These are phyloP conservation scores for Grigorovia transvaalensis DNA, from an alignment of 805 yeast genomes.

Conservation along the genomic window DNA sequence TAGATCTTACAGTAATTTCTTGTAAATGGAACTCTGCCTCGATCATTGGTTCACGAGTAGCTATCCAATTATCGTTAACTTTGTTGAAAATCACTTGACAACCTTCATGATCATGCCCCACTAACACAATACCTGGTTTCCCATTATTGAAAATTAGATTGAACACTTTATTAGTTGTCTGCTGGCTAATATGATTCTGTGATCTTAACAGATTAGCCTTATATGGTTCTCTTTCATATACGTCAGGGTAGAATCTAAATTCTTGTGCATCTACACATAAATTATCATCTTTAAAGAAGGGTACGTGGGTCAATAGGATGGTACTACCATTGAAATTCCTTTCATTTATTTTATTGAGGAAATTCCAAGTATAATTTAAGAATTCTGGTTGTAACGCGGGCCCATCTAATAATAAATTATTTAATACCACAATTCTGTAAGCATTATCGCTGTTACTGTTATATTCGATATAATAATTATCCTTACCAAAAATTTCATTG, in stretches of 20 bases:
- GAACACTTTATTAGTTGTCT: slow-evolving; percentile 56
- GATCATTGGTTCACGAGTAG: slow-evolving; percentile 14
- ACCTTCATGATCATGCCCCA: slow-evolving; percentile 97
- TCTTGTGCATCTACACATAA: slow-evolving; percentile 82
- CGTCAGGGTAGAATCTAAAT: slow-evolving; percentile 45
- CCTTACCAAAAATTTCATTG: slow-evolving; percentile 64
- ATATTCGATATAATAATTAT: slow-evolving; percentile 72
- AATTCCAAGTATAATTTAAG: slow-evolving; percentile 57
- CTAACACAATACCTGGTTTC: slow-evolving; percentile 68
- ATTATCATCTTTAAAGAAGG: slow-evolving; percentile 74
- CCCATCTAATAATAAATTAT: slow-evolving; percentile 78
- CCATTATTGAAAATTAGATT: slow-evolving; percentile 57
- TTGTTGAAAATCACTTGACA: slow-evolving; percentile 62
- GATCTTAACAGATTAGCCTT: slow-evolving; percentile 64
- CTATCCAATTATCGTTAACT: slow-evolving; percentile 38
- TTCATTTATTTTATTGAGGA: slow-evolving; percentile 49
- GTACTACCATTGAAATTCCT: slow-evolving; percentile 66
- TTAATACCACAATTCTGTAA: slow-evolving; percentile 85
- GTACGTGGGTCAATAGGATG: slow-evolving; percentile 77
- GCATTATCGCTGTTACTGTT: slow-evolving; percentile 52
- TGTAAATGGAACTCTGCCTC: slow-evolving; percentile 32
- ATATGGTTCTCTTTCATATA: slow-evolving; percentile 49
- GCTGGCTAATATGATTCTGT: slow-evolving; percentile 72
- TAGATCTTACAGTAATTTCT: slow-evolving; percentile 79
- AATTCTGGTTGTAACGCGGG: slow-evolving; percentile 75